Conservation (phyloP, 2,329 filamentous ascomycete species). For the Ophiognomonia clavigignenti-juglandacearum region DNA sequence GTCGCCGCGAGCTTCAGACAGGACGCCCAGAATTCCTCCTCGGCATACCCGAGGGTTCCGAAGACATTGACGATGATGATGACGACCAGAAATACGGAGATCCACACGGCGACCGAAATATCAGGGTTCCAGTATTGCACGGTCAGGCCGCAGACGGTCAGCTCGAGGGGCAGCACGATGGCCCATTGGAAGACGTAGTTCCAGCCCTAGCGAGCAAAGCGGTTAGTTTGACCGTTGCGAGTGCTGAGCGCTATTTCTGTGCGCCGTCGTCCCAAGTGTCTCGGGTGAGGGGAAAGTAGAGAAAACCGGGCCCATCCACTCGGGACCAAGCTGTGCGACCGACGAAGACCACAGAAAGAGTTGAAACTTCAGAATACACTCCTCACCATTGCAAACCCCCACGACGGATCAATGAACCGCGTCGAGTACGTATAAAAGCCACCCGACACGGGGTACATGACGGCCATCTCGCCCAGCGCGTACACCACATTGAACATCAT, state of each 20-base stretch:
- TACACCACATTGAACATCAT: slow-evolving; percentile 61
- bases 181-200: slow-evolving; percentile 45
- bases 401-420: slow-evolving; percentile 53
- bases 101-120: slow-evolving; percentile 46
- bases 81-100: slow-evolving; percentile 48
- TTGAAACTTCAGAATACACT: slow-evolving; percentile 15
- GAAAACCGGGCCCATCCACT: too few species aligned
- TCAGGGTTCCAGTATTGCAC: slow-evolving; percentile 44
- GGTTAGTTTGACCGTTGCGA: too few species aligned
- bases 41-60: slow-evolving; percentile 50
- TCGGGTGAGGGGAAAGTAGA: too few species aligned
- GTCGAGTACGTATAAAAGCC: slow-evolving; percentile 54
- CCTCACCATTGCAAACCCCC: slow-evolving; percentile 47
- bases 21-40: slow-evolving; percentile 57
- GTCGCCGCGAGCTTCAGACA: slow-evolving; percentile 54
- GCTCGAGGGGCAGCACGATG: slow-evolving; percentile 41
- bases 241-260: too few species aligned
- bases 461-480: slow-evolving; percentile 53
- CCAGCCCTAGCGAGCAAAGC: too few species aligned
- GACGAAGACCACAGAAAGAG: slow-evolving; percentile 33
- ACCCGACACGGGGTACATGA: slow-evolving; percentile 52
- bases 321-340: too few species aligned
- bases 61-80: slow-evolving; percentile 53
- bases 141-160: slow-evolving; percentile 44
- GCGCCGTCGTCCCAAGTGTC: too few species aligned